phyloP scores from a whole-genome alignment of 2,329 filamentous ascomycete genomes.

The Colletotrichum cereale region DNA sequence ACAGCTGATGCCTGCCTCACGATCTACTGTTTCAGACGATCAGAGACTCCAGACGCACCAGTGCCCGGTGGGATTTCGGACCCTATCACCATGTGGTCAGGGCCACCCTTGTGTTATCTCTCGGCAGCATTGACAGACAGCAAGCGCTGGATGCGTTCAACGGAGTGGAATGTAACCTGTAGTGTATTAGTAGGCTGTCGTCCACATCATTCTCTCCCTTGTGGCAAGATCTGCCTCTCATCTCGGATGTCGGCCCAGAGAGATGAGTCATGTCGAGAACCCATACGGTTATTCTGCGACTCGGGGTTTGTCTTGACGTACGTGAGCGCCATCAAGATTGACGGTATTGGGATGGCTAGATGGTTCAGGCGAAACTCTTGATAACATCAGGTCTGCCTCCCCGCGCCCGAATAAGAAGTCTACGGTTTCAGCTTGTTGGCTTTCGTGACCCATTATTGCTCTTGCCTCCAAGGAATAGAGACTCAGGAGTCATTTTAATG shows the following conservation, averaged over 20 bases:
- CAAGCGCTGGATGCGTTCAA: background rate
- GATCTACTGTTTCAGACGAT: slow-evolving; percentile 38
- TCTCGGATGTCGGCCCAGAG: slow-evolving; percentile 20
- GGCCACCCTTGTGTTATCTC: slow-evolving; percentile 21
- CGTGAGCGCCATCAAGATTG: background rate
- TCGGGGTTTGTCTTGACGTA: background rate
- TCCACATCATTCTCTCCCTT: background rate
- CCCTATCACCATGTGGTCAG: slow-evolving; percentile 15
- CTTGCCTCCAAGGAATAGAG: too few relatives aligned
- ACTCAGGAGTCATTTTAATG: too few relatives aligned
- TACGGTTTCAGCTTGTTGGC: too few relatives aligned
- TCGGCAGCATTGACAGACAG: slow-evolving; percentile 11
- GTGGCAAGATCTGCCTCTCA: slow-evolving; percentile 16
- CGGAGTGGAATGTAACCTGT: background rate
- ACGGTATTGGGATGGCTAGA: slow-evolving; percentile 5
- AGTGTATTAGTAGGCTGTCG: slow-evolving; percentile 5
- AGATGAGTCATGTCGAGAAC: background rate
- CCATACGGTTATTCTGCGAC: background rate
- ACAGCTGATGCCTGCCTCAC: background rate
- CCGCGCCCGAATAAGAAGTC: background rate
- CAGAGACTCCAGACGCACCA: slow-evolving; percentile 38
- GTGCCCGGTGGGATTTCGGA: slow-evolving; percentile 20
- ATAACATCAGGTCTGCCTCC: background rate
- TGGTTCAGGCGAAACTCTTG: background rate
- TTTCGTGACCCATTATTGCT: too few relatives aligned